Percentiles rank a stretch among this genome's conserved stretches.
These are phyloP conservation scores for Stromatinia cepivora DNA, from an alignment of 2,329 filamentous ascomycete genomes.

Conservation along the genomic window DNA sequence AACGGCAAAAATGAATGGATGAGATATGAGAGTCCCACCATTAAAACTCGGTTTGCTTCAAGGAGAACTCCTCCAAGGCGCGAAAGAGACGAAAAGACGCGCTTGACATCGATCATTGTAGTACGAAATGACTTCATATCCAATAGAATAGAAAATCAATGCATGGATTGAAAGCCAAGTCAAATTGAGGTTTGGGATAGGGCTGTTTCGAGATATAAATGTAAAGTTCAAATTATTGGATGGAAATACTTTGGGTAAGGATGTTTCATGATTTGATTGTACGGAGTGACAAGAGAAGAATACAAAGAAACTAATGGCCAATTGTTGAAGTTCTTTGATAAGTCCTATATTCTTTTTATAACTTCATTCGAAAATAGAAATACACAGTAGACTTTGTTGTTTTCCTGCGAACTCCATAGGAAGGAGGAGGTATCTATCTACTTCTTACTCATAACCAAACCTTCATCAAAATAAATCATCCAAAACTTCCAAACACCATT, in stretches of 20 bases:
- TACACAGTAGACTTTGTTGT: background rate
- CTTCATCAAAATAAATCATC: background rate
- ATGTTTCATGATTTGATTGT: conserved; percentile 32
- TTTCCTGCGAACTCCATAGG: background rate
- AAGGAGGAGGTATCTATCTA: background rate
- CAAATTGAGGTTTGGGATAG: background rate
- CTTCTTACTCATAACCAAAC: background rate
- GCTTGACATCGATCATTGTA: conserved; percentile 27
- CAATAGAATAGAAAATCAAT: background rate
- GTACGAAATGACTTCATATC: background rate
- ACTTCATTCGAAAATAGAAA: background rate
- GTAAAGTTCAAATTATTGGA: conserved; percentile 32
- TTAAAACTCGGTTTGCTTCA: conserved; percentile 19
- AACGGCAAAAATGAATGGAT: conserved; percentile 33
- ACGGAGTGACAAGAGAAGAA: background rate
- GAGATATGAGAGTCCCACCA: conserved; percentile 20
- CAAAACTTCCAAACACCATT: background rate
- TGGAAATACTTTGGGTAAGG: conserved; percentile 25
- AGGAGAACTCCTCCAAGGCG: conserved; percentile 18
- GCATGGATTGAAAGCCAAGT: conserved; percentile 18
- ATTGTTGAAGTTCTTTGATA: background rate
- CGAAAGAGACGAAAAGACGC: conserved; percentile 21
- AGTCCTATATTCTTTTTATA: background rate
- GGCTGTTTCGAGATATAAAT: conserved; percentile 32
- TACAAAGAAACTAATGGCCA: background rate